These are phyloP conservation scores for Aspergillus diversus DNA, from an alignment of 495 filamentous ascomycete species.

Conservation along the genomic window DNA sequence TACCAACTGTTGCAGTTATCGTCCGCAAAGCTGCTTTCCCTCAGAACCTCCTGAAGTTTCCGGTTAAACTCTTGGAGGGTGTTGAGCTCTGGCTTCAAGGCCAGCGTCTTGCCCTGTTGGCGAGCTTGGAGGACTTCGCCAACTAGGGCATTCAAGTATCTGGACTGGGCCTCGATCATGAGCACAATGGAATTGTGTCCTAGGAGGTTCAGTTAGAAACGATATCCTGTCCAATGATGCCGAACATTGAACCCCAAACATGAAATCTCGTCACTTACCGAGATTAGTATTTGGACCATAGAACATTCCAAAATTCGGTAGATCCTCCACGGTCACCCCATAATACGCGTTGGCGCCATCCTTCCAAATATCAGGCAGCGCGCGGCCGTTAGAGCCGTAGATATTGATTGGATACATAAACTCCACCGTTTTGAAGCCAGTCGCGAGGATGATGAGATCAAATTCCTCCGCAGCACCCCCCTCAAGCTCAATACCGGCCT, in stretches of 20 bases:
- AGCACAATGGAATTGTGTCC: conserved; percentile 59
- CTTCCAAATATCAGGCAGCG: conserved; percentile 54
- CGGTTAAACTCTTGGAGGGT: conserved; percentile 49
- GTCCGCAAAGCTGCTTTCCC: conserved; percentile 52
- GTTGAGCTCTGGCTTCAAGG: conserved; percentile 39
- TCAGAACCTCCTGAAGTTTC: conserved; percentile 47
- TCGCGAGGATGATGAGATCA: conserved; percentile 58
- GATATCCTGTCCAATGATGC: too few species aligned
- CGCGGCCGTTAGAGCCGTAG: conserved; percentile 43
- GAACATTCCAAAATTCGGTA: conserved; percentile 63
- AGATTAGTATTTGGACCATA: conserved; percentile 64
- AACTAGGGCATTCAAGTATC: conserved; percentile 54
- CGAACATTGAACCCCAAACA: background rate
- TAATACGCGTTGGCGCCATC: conserved; percentile 48
- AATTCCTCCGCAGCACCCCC: conserved; percentile 43
- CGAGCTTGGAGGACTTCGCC: conserved; percentile 41
- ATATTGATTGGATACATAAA: conserved; percentile 60
- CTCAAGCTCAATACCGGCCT: conserved; percentile 47
- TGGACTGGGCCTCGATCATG: conserved; percentile 62
- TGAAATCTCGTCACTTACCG: conserved; percentile 27
- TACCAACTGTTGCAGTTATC: conserved; percentile 61
- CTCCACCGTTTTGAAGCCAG: conserved; percentile 58
- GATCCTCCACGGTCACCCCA: conserved; percentile 49
- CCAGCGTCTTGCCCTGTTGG: conserved; percentile 38
- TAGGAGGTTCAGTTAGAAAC: conserved; percentile 8